Evolutionary conservation across 495 filamentous ascomycete genomes (phyloP), one percentile per base, ranked within the genome.

Genomic region (Lophiotrema nucula): DNA sequence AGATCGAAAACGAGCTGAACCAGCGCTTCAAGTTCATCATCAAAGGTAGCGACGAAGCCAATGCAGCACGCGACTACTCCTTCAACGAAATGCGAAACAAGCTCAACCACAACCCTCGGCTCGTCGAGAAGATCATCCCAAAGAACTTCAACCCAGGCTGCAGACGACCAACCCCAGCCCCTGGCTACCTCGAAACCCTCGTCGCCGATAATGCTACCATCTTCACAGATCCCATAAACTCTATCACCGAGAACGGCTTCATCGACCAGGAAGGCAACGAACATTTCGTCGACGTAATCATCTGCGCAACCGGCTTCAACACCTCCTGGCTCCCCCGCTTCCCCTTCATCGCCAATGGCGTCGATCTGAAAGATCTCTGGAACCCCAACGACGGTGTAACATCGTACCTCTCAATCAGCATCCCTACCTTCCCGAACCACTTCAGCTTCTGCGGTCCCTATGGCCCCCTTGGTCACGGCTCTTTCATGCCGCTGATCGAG

Each of bases 1-100:
- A 70, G 51, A 71, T 76, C 46, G 73, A 76, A 58, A 73, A 72
- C 46, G 73, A 74, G 53, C 60, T 76, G 19, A 76, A 76, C 39
- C 70, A 76, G 45, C 66, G 73, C 18, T 76, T 76, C 68, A 72
- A 69, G 46, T 74, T 75, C 58, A 74, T 74, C 52, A 60, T 75
- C 47, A 73, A 73, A 56, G 73, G 73, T 31, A 64, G 61, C 21
- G 33, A 63, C 19, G 69, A 73, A 54, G 67, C 70, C 3, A 47
- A 53, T 10, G 43, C 42, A 19, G 70, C 70, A 15, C 56, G 70
- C 1, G 70, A 72, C 11, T 73, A 60, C 53, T 46, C 64, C 23
- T 45, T 55, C 44, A 52, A 64, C 23, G 66, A 72, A 54, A 75
- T 75, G 72, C 56, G 39, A 2, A 50, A 53, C 5, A 71, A 71